A percentile compares a stretch with the other conserved stretches of the same genome.
phyloP scores from a whole-genome alignment of 2,329 filamentous ascomycete species.

The Trichophyton schoenleinii region DNA sequence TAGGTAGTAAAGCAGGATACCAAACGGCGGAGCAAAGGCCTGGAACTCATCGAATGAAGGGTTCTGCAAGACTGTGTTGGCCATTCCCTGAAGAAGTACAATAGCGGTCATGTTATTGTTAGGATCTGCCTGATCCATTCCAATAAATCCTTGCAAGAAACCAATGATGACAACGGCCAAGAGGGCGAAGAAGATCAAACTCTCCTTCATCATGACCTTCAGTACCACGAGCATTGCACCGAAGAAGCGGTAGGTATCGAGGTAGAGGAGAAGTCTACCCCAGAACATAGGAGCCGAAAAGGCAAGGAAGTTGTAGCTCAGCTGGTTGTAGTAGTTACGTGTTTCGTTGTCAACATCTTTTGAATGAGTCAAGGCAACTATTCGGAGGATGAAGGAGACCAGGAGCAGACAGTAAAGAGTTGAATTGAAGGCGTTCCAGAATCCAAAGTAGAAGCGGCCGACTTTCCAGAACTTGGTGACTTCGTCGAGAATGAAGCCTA shows the following conservation, averaged over 20 bases:
- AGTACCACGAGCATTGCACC: constrained; percentile 96
- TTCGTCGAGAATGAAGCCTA: constrained; percentile 85
- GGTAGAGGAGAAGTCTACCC: constrained; percentile 79
- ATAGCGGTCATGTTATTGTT: constrained; percentile 40
- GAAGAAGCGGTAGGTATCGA: constrained; percentile 90
- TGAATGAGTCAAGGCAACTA: constrained; percentile 61
- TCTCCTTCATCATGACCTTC: constrained; percentile 90
- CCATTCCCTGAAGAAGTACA: constrained; percentile 46
- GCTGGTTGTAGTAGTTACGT: constrained; percentile 55
- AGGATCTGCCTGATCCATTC: constrained; percentile 71
- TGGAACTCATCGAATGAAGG: constrained; percentile 87
- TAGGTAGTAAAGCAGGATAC: constrained; percentile 89
- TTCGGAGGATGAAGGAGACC: constrained; percentile 64
- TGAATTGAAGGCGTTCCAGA: constrained; percentile 94
- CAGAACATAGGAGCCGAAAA: constrained; percentile 96
- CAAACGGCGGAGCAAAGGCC: constrained; percentile 81
- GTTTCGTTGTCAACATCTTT: constrained; percentile 36
- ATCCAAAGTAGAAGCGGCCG: constrained; percentile 77
- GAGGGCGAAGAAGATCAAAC: constrained; percentile 89
- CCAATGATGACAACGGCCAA: constrained; percentile 62
- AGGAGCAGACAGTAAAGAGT: constrained; percentile 67
- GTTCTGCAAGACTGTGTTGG: constrained; percentile 80
- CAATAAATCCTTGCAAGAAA: constrained; percentile 89
- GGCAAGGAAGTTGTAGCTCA: constrained; percentile 89
- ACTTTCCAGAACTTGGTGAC: constrained; percentile 85